Conservation (phyloP, 164 flowering plant species). For the Stephania yunnanensis region DNA sequence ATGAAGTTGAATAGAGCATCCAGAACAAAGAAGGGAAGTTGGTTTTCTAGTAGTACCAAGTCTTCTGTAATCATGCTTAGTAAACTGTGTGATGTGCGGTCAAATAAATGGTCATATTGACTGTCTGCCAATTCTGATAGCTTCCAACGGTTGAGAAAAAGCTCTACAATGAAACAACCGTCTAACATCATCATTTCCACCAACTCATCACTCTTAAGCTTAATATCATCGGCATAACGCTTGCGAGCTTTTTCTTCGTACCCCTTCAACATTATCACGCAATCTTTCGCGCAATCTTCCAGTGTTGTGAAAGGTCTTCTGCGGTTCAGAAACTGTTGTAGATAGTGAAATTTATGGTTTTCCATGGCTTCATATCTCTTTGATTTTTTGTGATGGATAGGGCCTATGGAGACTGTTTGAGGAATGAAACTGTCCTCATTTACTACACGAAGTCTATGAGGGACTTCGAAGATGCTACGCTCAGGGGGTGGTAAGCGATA, state of each 20-base stretch:
- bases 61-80: conserved; percentile 7
- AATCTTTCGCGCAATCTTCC: not conserved
- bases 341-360: conserved; percentile 4
- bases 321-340: not conserved
- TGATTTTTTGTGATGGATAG: conserved; percentile 15
- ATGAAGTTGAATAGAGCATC: conserved; percentile 1
- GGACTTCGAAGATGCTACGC: conserved; percentile 23
- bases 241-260: not conserved
- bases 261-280: too few species aligned
- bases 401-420: conserved; percentile 25
- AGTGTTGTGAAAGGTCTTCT: not conserved
- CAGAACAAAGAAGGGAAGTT: conserved; percentile 24
- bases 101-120: not conserved
- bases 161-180: conserved; percentile 3
- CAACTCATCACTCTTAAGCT: not conserved
- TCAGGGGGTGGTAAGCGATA: not conserved
- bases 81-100: not conserved
- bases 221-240: not conserved
- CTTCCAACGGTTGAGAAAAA: not conserved
- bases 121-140: not conserved
- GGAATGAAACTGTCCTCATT: conserved; percentile 25
- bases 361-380: conserved; percentile 9
- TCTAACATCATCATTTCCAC: conserved; percentile 1
- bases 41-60: conserved; percentile 28
- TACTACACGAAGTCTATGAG: conserved; percentile 10